Conservation (phyloP, 1,284 basidiomycete genomes). For the Cryptococcus sp. region DNA sequence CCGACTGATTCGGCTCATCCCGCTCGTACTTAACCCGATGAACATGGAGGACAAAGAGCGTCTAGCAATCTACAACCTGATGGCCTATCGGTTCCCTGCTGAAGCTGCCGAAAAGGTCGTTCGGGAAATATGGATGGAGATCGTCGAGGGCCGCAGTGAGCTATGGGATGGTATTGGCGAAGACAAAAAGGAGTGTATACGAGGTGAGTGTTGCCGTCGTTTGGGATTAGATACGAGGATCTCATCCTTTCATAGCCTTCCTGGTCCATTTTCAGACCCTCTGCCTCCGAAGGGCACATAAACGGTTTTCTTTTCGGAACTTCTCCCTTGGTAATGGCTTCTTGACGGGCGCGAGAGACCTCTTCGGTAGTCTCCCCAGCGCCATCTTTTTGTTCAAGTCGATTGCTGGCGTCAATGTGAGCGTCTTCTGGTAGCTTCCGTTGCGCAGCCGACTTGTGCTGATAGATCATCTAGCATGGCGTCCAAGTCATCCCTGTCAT, state of each 20-base stretch:
- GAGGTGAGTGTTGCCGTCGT: constrained; percentile 35
- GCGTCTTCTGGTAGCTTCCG: constrained; percentile 57
- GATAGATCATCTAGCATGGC: constrained; percentile 19
- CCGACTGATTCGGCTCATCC: constrained; percentile 59
- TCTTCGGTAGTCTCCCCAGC: constrained; percentile 86
- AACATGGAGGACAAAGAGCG: constrained; percentile 36
- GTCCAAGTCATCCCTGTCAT: constrained; percentile 74
- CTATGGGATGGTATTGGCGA: constrained; percentile 88
- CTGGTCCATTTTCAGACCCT: constrained; percentile 88
- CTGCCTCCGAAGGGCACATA: constrained; percentile 81
- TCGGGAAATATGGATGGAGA: constrained; percentile 86
- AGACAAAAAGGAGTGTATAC: constrained; percentile 77
- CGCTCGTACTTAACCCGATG: constrained; percentile 31
- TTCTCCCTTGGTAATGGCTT: constrained; percentile 84
- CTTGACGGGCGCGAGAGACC: constrained; percentile 77
- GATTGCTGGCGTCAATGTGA: constrained; percentile 67
- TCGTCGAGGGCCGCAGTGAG: constrained; percentile 82
- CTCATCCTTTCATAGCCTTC: constrained; percentile 62
- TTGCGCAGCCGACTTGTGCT: not conserved
- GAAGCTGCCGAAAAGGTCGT: constrained; percentile 70
- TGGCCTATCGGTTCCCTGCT: constrained; percentile 77
- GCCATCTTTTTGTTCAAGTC: constrained; percentile 95
- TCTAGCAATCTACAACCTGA: constrained; percentile 69
- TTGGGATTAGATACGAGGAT: not conserved
- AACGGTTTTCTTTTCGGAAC: constrained; percentile 80